These are phyloP conservation scores for Cladosporium sp. DNA, from an alignment of 2,329 filamentous ascomycete species.

Conservation along the genomic window DNA sequence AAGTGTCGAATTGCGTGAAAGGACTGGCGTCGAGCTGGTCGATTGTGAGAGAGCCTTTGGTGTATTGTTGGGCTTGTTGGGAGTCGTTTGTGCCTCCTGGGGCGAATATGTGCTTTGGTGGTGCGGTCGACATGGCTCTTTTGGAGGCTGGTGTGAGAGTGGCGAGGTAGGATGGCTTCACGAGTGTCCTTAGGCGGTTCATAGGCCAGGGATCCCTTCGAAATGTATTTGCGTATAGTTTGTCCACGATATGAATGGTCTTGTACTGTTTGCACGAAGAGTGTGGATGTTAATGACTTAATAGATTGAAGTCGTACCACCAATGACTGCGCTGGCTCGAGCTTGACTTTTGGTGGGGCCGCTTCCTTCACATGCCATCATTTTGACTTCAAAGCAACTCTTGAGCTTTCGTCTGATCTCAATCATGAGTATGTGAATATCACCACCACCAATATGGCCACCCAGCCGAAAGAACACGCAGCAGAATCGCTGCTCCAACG, in stretches of 20 bases:
- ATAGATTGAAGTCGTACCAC: background rate
- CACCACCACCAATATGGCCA: slow-evolving; percentile 25
- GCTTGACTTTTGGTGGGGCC: slow-evolving; percentile 8
- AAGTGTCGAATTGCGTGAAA: slow-evolving; percentile 80
- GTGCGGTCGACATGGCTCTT: slow-evolving; percentile 28
- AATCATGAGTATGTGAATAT: background rate
- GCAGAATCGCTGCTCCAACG: slow-evolving; percentile 67
- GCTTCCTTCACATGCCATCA: slow-evolving; percentile 15
- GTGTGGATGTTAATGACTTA: background rate
- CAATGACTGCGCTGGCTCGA: slow-evolving; percentile 8
- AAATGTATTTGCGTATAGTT: background rate
- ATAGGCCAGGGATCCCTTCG: background rate
- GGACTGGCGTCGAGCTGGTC: slow-evolving; percentile 65
- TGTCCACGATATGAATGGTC: background rate
- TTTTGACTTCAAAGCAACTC: background rate
- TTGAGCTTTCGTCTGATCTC: background rate
- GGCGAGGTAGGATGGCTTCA: slow-evolving; percentile 6
- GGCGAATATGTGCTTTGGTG: slow-evolving; percentile 55
- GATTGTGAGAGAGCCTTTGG: slow-evolving; percentile 61
- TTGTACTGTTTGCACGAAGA: background rate
- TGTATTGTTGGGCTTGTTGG: slow-evolving; percentile 75
- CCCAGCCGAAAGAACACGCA: slow-evolving; percentile 31
- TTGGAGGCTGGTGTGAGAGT: slow-evolving; percentile 3
- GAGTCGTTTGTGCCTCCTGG: slow-evolving; percentile 60
- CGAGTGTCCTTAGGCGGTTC: background rate